Base-by-base conservation (phyloP, 2,329 filamentous ascomycete genomes). In the Dactylellina drechsleri region DNA sequence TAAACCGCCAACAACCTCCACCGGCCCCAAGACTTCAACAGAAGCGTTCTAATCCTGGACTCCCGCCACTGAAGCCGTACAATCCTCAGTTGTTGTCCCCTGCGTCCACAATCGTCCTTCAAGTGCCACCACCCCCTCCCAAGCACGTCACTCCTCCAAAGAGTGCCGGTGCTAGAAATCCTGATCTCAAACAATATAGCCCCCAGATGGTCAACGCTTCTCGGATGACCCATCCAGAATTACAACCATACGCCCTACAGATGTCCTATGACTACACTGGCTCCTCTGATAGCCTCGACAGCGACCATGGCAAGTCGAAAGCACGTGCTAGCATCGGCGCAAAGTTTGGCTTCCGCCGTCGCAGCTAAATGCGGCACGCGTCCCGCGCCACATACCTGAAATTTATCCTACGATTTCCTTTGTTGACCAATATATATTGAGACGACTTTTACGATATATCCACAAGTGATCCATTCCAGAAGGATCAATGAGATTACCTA, bases 211-310 rank as follows among this genome's bases (percentile, higher is more conserved):
- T 47, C 15, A 47, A 47, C 16, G 13, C 64, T 36, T 52, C 64
- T 16, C 43, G 18, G 6, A 26, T 56, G 47, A 18, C 7, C 15
- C 43, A 40, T 31, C 56, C 45, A 2, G 56, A 15, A 1, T 18
- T 41, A n/a, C 58, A 57, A 50, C 50, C 66, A 16, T 64, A 62
- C n/a, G 23, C 36, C 13, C 15, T 26, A 5, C 41, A 23, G 5
- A 47, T 56, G n/a, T 49, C 66, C 1, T 71, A 71, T n/a, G 59
- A 71, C 23, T 74, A 67, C 20, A 67, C 62, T 20, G 62, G 61
- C 23, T 74, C 70, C n/a, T 74, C 70, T 41, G 70, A 74, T 18
- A 74, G 70, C 50, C 41, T 74, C 10, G 54, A 60, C 28, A 74
- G 70, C 45, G 70, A 74, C 0, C 52, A 40, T 15, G 61, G 68